Evolutionary conservation across 1,139 yeast species (phyloP).

Genomic region (Ogataea hybrid): DNA sequence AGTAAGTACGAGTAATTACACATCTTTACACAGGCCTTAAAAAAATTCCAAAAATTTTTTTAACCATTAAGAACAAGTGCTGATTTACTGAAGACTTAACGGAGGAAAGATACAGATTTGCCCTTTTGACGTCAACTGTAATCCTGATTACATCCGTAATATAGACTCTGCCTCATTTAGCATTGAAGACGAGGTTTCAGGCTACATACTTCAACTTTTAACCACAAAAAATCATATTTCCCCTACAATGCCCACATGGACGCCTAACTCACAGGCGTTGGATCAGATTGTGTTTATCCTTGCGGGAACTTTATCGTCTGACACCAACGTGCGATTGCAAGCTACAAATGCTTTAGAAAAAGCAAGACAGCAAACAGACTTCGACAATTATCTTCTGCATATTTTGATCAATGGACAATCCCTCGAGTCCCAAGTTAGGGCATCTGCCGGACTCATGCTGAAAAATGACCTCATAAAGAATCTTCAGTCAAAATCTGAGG

Average conservation of each 20-base stretch:
- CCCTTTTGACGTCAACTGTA: neutral
- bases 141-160: neutral
- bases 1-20: neutral
- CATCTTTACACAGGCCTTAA: conserved; percentile 2
- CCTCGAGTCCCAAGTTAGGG: conserved; percentile 54
- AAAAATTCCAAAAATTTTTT: conserved; percentile 6
- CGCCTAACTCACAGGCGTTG: conserved; percentile 59
- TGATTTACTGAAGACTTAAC: neutral
- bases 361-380: conserved; percentile 70
- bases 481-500: conserved; percentile 29
- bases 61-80: neutral
- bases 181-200: too few relatives aligned
- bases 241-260: conserved; percentile 41
- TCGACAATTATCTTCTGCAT: conserved; percentile 73
- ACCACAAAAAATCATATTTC: conserved; percentile 1
- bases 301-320: conserved; percentile 62
- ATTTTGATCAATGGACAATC: conserved; percentile 57
- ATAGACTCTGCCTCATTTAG: neutral
- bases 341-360: conserved; percentile 67
- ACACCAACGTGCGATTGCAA: conserved; percentile 49
- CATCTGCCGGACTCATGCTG: conserved; percentile 84
- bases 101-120: neutral
- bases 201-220: neutral
- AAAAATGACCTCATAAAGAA: conserved; percentile 59
- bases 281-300: conserved; percentile 63